phyloP scores from a whole-genome alignment of 2,329 filamentous ascomycete genomes.

The Fusarium compactum region DNA sequence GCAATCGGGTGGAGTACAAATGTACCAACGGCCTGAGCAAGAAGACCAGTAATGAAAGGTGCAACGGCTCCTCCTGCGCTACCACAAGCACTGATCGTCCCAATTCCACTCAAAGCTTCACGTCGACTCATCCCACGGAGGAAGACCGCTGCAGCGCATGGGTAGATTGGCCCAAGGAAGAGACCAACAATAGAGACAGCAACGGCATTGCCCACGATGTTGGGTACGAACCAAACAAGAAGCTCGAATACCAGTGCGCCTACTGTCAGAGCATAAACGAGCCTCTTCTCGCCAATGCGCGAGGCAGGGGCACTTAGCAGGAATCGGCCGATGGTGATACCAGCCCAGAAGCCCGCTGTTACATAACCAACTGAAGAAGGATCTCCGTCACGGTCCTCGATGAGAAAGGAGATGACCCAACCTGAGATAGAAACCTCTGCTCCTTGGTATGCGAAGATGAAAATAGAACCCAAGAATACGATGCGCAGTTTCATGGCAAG shows the following conservation, averaged over 20 bases:
- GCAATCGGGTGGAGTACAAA: constrained; percentile 76
- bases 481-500: constrained; percentile 64
- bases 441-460: constrained; percentile 89
- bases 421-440: constrained; percentile 86
- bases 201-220: constrained; percentile 77
- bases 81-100: constrained; percentile 77
- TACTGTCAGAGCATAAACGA: constrained; percentile 72
- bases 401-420: constrained; percentile 89
- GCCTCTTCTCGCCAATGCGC: constrained; percentile 75
- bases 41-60: constrained; percentile 73
- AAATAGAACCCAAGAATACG: constrained; percentile 80
- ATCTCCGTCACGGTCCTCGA: constrained; percentile 76
- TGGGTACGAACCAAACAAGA: constrained; percentile 83
- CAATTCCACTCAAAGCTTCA: constrained; percentile 72
- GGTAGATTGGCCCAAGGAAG: constrained; percentile 82
- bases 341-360: constrained; percentile 77
- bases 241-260: constrained; percentile 77
- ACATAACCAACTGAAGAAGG: constrained; percentile 82
- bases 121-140: constrained; percentile 68
- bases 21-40: constrained; percentile 72
- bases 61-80: constrained; percentile 76
- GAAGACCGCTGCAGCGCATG: constrained; percentile 76
- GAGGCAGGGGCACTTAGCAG: constrained; percentile 74
- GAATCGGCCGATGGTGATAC: constrained; percentile 83
- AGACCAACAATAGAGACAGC: constrained; percentile 78